phyloP scores from a whole-genome alignment of 495 filamentous ascomycete species.

The Tuber melanosporum region DNA sequence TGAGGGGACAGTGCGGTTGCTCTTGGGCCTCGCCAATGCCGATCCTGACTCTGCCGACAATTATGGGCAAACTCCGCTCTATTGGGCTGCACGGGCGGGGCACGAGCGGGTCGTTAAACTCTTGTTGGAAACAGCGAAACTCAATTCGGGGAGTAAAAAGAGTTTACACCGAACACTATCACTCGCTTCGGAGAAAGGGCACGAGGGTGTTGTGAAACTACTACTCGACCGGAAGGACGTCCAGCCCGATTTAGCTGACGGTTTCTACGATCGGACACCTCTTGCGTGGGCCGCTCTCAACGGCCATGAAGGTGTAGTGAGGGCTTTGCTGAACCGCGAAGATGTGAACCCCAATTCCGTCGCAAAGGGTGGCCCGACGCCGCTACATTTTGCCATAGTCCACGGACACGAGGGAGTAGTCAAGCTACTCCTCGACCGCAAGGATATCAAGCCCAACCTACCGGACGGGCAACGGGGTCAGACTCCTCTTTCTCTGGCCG shows the following conservation, averaged over 20 bases:
- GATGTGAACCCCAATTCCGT: constrained; percentile 56
- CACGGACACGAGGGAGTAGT: constrained; percentile 90
- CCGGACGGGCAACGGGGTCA: neutral
- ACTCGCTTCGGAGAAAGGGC: constrained; percentile 23
- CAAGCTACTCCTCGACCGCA: constrained; percentile 70
- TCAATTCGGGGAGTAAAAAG: constrained; percentile 13
- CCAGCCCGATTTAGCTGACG: constrained; percentile 15
- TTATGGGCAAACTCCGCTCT: constrained; percentile 23
- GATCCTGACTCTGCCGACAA: neutral
- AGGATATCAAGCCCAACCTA: neutral
- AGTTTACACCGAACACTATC: constrained; percentile 22
- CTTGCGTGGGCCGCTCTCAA: constrained; percentile 43
- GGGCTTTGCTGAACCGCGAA: constrained; percentile 71
- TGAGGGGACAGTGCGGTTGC: neutral
- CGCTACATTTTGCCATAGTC: constrained; percentile 97
- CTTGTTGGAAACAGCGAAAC: constrained; percentile 9
- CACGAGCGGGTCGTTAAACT: constrained; percentile 24
- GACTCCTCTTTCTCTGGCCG: neutral
- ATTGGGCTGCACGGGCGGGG: constrained; percentile 26
- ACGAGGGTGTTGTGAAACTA: constrained; percentile 21
- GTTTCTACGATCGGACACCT: constrained; percentile 22
- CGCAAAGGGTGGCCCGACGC: constrained; percentile 59
- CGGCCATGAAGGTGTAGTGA: constrained; percentile 83
- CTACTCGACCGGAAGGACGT: constrained; percentile 14
- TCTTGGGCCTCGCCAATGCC: neutral